Evolutionary conservation across 345 rosid species (phyloP), one percentile per base, ranked within the genome.

Genomic region (Luvunga scandens): DNA sequence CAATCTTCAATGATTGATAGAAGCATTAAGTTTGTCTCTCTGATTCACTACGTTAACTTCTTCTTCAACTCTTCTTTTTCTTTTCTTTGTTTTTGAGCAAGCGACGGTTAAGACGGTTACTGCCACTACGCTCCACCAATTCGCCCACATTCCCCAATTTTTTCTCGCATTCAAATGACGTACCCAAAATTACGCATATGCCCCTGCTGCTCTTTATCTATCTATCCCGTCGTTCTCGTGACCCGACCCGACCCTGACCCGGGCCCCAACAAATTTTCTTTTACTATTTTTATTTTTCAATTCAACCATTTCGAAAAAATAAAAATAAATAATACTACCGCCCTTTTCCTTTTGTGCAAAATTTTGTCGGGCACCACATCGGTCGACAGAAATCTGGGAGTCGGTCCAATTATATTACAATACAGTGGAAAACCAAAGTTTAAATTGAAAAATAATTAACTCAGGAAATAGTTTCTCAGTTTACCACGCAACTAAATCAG

Each of bases 51-150:
- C 25, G 48, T 1, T 60, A 61, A 16, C 2, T 38, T 24, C 14
- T 36, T 25, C 25, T 60, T 19, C 50, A 45, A 45, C 50, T 39
- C 48, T 14, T 4, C 13, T 2, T 71, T 71, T 9, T 4, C n/a
- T 53, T 48, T 34, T 25, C n/a, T 24, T 9, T 57, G 78, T 28
- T 69, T 69, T 73, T 13, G 50, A 45, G 65, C 81, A 66, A 83
- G 81, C 79, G 85, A 75, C 87, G 83, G 89, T 88, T 86, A 42
- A 80, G 69, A 72, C 91, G 74, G 91, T 88, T 88, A 86, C 79
- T 67, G 55, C 78, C 83, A 81, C 81, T 67, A 81, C 75, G 81
- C 78, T 78, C 80, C 73, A 73, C 82, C 67, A 65, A 72, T 72
- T n/a, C 45, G 77, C 83, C 86, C 89, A 83, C 84, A 78, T 75